Evolutionary conservation across 331 rosid genomes (phyloP).

Genomic region (Quercus phellos): DNA sequence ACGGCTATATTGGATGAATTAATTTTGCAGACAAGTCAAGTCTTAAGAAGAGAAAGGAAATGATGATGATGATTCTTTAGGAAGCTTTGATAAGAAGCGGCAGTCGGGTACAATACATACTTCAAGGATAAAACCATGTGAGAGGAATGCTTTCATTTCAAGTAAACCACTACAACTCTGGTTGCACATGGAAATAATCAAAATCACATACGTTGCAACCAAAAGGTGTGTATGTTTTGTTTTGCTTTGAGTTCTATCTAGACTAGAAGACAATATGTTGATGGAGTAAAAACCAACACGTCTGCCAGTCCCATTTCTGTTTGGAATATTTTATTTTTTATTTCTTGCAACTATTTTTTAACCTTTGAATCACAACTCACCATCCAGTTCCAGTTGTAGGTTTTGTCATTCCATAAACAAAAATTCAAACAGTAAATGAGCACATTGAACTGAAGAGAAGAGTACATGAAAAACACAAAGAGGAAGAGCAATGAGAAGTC

Average conservation of each 20-base stretch:
- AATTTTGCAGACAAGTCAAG: neutral
- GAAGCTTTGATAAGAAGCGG: neutral
- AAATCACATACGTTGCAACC: neutral
- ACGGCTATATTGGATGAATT: neutral
- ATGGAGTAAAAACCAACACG: no score
- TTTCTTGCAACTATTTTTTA: neutral
- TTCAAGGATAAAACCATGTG: neutral
- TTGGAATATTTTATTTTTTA: no score
- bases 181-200: neutral
- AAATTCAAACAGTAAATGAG: neutral
- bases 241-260: no score
- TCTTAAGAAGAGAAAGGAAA: neutral
- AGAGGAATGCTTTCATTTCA: neutral
- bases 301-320: no score
- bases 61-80: constrained; percentile 2
- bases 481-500: neutral
- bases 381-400: no score
- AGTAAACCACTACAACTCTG: neutral
- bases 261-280: no score
- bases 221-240: neutral
- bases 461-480: neutral
- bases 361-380: neutral
- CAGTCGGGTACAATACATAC: neutral
- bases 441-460: no score
- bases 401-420: neutral